A percentile compares a stretch with the other conserved stretches of the same genome.
phyloP scores from a whole-genome alignment of 2,329 filamentous ascomycete genomes.

The Colletotrichum sidae region DNA sequence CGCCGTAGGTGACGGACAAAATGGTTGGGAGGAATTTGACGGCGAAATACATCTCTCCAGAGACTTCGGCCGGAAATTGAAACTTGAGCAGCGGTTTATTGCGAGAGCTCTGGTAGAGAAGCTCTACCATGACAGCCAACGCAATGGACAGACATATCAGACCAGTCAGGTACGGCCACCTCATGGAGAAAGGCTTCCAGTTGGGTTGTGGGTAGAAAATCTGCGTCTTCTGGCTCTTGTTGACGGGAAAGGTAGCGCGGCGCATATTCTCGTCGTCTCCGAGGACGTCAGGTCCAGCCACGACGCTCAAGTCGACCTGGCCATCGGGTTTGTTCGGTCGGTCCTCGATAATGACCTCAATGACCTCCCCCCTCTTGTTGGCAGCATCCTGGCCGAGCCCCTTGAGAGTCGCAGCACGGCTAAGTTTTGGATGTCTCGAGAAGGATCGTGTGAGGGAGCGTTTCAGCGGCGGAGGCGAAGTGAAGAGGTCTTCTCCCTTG shows the following conservation, averaged over 20 bases:
- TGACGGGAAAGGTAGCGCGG: slow-evolving; percentile 51
- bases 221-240: slow-evolving; percentile 53
- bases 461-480: slow-evolving; percentile 48
- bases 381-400: slow-evolving; percentile 68
- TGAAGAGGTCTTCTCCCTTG: slow-evolving; percentile 62
- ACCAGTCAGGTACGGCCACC: slow-evolving; percentile 67
- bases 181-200: slow-evolving; percentile 76
- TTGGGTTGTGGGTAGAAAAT: slow-evolving; percentile 72
- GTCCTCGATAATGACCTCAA: slow-evolving; percentile 66
- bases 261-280: slow-evolving; percentile 46
- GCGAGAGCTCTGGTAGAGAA: slow-evolving; percentile 63
- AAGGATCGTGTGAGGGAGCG: slow-evolving; percentile 55
- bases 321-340: slow-evolving; percentile 38
- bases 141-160: slow-evolving; percentile 66
- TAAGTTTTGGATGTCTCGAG: slow-evolving; percentile 47
- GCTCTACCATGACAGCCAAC: slow-evolving; percentile 65
- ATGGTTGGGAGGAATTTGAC: slow-evolving; percentile 74
- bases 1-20: slow-evolving; percentile 70
- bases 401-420: slow-evolving; percentile 56
- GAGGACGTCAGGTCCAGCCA: slow-evolving; percentile 55
- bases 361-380: slow-evolving; percentile 68
- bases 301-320: slow-evolving; percentile 63
- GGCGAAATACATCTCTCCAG: slow-evolving; percentile 65
- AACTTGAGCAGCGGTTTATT: slow-evolving; percentile 62
- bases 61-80: slow-evolving; percentile 60